Conservation (phyloP, 352 stramenopile genomes). For the Blastocystis sp. region DNA sequence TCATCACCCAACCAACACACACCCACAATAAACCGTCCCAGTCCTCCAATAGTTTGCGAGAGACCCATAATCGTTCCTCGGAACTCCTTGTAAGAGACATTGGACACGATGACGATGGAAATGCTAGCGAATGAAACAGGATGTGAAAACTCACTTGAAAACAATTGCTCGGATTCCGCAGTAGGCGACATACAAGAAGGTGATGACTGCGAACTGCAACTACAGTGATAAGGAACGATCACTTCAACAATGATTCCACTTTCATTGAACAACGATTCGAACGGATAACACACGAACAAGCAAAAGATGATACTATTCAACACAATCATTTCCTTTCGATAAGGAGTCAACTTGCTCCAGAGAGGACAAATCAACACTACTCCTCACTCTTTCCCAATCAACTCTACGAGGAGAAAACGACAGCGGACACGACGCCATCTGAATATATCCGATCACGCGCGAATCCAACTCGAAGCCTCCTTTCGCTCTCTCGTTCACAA, state of each 20-base stretch:
- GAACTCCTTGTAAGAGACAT: conserved; percentile 41
- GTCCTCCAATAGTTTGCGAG: background rate
- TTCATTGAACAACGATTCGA: conserved; percentile 15
- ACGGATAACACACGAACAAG: background rate
- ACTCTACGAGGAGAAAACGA: background rate
- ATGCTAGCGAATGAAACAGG: background rate
- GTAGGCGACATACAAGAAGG: background rate
- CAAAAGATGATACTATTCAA: background rate
- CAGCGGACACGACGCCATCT: background rate
- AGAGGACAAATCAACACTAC: conserved; percentile 11
- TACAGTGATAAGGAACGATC: background rate
- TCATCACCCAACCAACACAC: background rate
- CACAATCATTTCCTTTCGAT: background rate
- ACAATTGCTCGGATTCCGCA: background rate
- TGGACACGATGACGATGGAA: conserved; percentile 49
- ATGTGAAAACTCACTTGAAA: background rate
- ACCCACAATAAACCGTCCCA: conserved; percentile 34
- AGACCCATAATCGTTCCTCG: conserved; percentile 36
- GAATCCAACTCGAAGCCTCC: conserved; percentile 20
- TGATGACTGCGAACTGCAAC: background rate
- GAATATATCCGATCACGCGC: background rate
- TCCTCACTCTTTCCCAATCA: background rate
- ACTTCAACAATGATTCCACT: background rate
- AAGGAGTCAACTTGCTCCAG: background rate
- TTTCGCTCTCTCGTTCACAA: background rate